Evolutionary conservation across 139 green algal species (phyloP).

Genomic region (Tetraselmis chui): DNA sequence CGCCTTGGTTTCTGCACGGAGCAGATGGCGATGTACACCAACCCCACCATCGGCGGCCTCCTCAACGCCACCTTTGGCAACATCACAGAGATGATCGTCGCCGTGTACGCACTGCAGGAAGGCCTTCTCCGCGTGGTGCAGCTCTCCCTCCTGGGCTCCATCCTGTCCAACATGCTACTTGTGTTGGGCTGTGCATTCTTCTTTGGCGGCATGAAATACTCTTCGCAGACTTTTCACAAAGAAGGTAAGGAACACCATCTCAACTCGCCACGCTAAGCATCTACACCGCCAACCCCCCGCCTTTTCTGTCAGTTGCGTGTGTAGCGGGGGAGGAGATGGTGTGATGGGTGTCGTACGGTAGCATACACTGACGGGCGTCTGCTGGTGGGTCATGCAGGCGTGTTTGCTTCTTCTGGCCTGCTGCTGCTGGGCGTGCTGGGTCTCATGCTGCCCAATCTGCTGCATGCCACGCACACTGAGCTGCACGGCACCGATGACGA

Average conservation of each 20-base stretch:
- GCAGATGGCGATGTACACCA: conserved; percentile 58
- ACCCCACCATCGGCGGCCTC: conserved; percentile 49
- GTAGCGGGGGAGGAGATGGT: neutral
- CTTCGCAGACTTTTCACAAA: conserved; percentile 51
- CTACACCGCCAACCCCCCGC: neutral
- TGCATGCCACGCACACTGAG: conserved; percentile 46
- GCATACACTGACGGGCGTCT: no score
- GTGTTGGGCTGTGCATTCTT: conserved; percentile 75
- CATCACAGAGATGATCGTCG: conserved; percentile 62
- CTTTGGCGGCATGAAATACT: conserved; percentile 50
- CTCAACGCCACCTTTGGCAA: conserved; percentile 66
- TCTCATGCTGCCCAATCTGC: conserved; percentile 42
- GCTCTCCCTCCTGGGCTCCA: conserved; percentile 66
- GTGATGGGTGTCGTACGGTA: neutral
- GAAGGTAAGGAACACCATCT: conserved; percentile 18
- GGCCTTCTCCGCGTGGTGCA: conserved; percentile 62
- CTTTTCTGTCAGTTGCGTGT: neutral
- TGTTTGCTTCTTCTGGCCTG: conserved; percentile 28
- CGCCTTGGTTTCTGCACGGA: conserved; percentile 58
- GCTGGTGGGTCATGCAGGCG: no score
- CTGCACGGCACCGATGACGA: conserved; percentile 25
- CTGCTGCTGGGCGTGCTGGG: conserved; percentile 43
- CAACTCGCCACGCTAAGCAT: no score
- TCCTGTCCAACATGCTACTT: conserved; percentile 76
- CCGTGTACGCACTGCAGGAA: neutral